Base-by-base conservation (phyloP, 345 rosid species). In the Populus nigra region DNA sequence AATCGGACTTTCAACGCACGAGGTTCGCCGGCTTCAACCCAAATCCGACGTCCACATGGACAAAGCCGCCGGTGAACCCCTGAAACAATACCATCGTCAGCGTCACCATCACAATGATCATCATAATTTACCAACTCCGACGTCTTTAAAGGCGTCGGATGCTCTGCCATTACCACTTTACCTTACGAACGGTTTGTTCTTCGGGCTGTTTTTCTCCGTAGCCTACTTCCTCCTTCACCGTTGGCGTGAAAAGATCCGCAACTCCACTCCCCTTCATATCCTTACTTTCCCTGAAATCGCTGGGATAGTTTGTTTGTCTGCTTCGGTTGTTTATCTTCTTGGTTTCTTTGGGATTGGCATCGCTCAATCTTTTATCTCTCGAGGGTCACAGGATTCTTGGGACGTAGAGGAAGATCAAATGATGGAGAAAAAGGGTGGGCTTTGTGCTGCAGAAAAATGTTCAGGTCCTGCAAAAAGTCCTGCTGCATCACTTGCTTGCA, bases 171-270 rank as follows among this genome's bases (percentile, higher is more conserved):
- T 86, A 33, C 89, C 81, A 87, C 12, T 92, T 11, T 83, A 73
- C 78, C 67, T 87, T 9, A 86, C 92, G 2, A 91, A 89, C 80
- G 76, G 75, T 0, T 3, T 89, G 22, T 89, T 87, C 86, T 76
- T 87, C 78, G 35, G 80, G 0, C 87, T 91, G 38, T 88, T 91
- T 86, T 85, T 88, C 85, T 83, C 88, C 13, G 80, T 81, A 3
- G 88, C 86, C 39, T 88, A 81, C 75, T 91, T 84, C 65, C 89
- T 91, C 65, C 90, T 89, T 69, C 86, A 66, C 53, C 87, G 98
- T 2, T 94, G 98, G 98, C 92, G 97, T 16, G 96, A 94, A 78
- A 94, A 94, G 93, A 94, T 91, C 91, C 96, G 97, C 61, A 87
- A 72, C 81, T 89, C 92, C 45, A 88, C 94, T 0, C 98, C 97